Evolutionary conservation across 2,329 filamentous ascomycete genomes (phyloP).

Genomic region (Alternaria metachromatica): DNA sequence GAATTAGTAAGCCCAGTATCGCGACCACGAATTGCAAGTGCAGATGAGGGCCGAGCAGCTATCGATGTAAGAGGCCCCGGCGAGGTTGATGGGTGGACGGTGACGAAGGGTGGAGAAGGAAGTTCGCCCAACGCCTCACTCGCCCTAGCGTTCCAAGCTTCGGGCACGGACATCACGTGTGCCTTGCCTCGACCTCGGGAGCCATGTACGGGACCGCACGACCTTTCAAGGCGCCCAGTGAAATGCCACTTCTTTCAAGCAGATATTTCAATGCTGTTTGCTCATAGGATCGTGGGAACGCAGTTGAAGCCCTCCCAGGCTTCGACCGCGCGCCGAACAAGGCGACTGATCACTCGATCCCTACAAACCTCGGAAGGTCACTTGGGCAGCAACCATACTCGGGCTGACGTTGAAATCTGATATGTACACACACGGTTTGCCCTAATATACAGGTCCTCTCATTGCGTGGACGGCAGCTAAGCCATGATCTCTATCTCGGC

Average conservation of each 20-base stretch:
- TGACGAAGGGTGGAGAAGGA: constrained; percentile 19
- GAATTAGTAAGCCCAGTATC: constrained; percentile 20
- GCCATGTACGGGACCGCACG: not conserved
- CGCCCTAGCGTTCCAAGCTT: constrained; percentile 4
- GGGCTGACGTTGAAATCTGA: constrained; percentile 9
- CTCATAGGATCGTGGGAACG: not conserved
- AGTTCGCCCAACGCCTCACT: constrained; percentile 19
- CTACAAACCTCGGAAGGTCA: not conserved
- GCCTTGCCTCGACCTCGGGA: not conserved
- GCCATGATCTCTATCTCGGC: not conserved
- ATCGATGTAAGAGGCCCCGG: constrained; percentile 26
- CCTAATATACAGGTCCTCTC: constrained; percentile 13
- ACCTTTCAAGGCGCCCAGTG: constrained; percentile 8
- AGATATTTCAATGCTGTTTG: not conserved
- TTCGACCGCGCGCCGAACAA: not conserved
- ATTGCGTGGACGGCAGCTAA: not conserved
- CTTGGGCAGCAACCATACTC: constrained; percentile 20
- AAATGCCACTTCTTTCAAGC: not conserved
- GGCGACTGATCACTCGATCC: not conserved
- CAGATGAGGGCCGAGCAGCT: constrained; percentile 27
- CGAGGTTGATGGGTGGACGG: constrained; percentile 27
- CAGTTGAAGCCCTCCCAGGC: not conserved
- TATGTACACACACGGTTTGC: constrained; percentile 8
- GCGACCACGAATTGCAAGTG: constrained; percentile 22
- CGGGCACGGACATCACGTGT: constrained; percentile 20